Evolutionary conservation across 139 green algal genomes (phyloP), one percentile per base, ranked within the genome.

Genomic region (Haematococcus sp.): DNA sequence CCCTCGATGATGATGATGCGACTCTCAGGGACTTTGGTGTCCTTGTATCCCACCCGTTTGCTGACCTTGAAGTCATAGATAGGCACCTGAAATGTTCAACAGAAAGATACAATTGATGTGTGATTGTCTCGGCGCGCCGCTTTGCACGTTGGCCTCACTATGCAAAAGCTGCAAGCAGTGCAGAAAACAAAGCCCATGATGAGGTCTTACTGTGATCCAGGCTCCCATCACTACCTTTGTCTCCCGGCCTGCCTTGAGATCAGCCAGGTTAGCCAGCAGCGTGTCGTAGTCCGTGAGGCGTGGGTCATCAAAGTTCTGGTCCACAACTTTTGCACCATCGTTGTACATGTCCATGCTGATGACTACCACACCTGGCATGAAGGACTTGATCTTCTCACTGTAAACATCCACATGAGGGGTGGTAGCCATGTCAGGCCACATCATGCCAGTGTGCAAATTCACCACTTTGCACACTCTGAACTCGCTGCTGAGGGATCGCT

Each of bases 261-360:
- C 86, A 31, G 77, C 30, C 49, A 98, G 82, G 86, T 98, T 98
- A 0, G 83, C 32, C 44, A 97, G 75, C 76, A 98, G 89, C 23
- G 86, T 85, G 23, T 97, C 90, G 68, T 97, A 99, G 81, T 99
- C 95, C 2, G 93, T 98, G 63, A 98, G 83, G 27, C 95, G 86
- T 2, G 95, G 95, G 73, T 98, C 94, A 69, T 98, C 94, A 86
- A 97, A 98, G 67, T 98, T 98, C 71, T 84, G 82, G 72, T 98
- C 91, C 16, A 79, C 70, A 33, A 79, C 71, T 60, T 80, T 91
- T 71, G 61, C 90, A 2, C 58, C 58, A 34, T 65, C 58, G 73
- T 99, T 99, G 90, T 99, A 99, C 75, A 94, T 98, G 80, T 99
- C 95, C 95, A 99, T 97, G 46, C 83, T 92, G 58, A 99, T 87